Percentiles rank a stretch among this genome's conserved stretches.
Conservation (phyloP, 495 filamentous ascomycete genomes). For the Penicillium robsamsonii region DNA sequence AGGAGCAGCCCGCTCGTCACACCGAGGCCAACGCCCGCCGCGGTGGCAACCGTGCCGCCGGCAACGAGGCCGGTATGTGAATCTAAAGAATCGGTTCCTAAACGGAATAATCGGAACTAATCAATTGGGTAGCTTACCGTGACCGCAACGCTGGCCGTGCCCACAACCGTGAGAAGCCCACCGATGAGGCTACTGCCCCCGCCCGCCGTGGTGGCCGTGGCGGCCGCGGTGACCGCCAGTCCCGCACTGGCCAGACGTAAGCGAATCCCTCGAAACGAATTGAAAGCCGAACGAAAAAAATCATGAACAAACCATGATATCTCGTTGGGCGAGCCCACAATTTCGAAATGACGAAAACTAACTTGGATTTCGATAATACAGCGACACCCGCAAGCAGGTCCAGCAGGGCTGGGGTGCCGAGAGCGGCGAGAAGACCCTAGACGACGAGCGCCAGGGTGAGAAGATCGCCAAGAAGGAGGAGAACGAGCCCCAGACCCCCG, state of each 20-base stretch:
- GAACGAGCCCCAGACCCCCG: constrained; percentile 55
- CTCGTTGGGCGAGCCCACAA: background rate
- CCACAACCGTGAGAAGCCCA: constrained; percentile 79
- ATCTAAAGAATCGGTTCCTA: background rate
- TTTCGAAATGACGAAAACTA: constrained; percentile 9
- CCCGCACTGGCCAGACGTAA: constrained; percentile 69
- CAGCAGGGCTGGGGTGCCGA: constrained; percentile 84
- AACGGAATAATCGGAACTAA: constrained; percentile 10
- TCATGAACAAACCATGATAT: background rate
- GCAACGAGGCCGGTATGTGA: constrained; percentile 80
- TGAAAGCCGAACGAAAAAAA: background rate
- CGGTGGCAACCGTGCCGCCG: constrained; percentile 58
- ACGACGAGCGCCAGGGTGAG: constrained; percentile 85
- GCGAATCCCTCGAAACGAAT: constrained; percentile 20
- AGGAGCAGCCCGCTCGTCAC: constrained; percentile 55
- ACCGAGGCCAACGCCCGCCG: constrained; percentile 50
- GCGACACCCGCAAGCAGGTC: constrained; percentile 91
- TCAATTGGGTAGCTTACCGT: constrained; percentile 66
- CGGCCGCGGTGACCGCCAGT: constrained; percentile 77
- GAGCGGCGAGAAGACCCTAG: constrained; percentile 74
- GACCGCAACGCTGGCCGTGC: constrained; percentile 80
- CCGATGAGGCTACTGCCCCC: constrained; percentile 63
- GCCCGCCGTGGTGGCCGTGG: constrained; percentile 53
- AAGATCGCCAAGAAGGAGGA: constrained; percentile 81
- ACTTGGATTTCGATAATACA: constrained; percentile 25